Base-by-base conservation (phyloP, 2,329 filamentous ascomycete genomes). In the Aspergillus ochraceus region DNA sequence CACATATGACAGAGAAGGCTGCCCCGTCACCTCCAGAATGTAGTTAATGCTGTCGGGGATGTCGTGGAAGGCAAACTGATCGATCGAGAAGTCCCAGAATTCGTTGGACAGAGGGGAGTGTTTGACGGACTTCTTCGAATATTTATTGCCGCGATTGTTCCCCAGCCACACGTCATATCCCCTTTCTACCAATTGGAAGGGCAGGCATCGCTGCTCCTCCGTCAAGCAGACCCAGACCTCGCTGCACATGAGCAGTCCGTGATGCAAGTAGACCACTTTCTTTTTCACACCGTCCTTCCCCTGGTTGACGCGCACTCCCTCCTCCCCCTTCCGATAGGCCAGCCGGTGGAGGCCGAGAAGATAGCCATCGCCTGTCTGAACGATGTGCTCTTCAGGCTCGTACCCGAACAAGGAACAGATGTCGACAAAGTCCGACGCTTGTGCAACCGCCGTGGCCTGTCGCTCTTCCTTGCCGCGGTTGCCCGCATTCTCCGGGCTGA, bases 81-180 rank as follows among this genome's bases (percentile, higher is more conserved):
- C 95, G 72, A 99, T 98, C 54, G 92, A 97, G 74, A 99, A 99
- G 75, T 97, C 89, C 95, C 95, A 99, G 75, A 99, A 99, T 14
- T 86, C 83, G 42, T 84, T 80, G 2, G 90, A 89, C 0, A 86
- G 89, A 0, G 95, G 93, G 0, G 91, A 89, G 63, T 83, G 81
- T 60, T 88, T 84, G 54, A 93, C 86, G 2, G 88, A 93, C 78
- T 99, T 99, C 77, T 98, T 99, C 50, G 92, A 97, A 79, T 99
- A 99, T 74, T 99, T 99, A 83, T 99, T 99, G 53, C 95, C 95
- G 39, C 95, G 88, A 71, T 99, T 99, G 76, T 99, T 99, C 54
- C 95, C 95, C 63, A 99, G 83, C 91, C 95, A 99, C 65, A 98
- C 94, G 80, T 99, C 95, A 69, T 96, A 99, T 2, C 95, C 95